phyloP scores from a whole-genome alignment of 208 protist species.

The Lotmaria passim region DNA sequence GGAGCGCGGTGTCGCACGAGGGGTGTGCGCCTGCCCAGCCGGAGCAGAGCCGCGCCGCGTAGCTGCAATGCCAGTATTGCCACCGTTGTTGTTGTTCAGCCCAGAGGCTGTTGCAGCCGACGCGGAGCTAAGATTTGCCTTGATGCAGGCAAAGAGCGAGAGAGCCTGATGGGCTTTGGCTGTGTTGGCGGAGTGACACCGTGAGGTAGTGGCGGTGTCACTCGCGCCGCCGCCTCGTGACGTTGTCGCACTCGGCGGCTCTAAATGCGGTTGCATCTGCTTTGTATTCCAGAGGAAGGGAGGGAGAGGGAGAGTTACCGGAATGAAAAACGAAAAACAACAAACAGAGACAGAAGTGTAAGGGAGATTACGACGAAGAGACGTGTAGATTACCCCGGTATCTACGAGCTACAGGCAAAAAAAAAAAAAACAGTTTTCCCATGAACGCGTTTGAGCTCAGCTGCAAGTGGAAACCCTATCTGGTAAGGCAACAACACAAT shows the following conservation, averaged over 20 bases:
- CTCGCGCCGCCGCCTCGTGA: conserved; percentile 5
- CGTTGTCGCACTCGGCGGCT: neutral
- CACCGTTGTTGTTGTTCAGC: neutral
- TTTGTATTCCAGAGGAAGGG: neutral
- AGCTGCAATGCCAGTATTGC: neutral
- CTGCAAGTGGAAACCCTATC: too few species aligned
- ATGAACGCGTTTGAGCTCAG: too few species aligned
- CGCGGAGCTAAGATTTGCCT: conserved; percentile 8
- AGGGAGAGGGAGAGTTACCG: neutral
- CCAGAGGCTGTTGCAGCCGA: neutral
- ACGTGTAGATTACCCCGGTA: too few species aligned
- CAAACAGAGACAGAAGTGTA: too few species aligned
- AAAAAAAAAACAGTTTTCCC: too few species aligned
- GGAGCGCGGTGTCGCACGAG: neutral
- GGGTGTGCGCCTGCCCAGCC: conserved; percentile 3
- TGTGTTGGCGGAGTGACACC: conserved; percentile 15
- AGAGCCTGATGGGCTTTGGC: conserved; percentile 35
- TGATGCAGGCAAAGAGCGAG: conserved; percentile 25
- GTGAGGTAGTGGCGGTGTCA: conserved; percentile 6
- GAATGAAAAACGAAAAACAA: neutral
- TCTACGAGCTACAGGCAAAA: too few species aligned
- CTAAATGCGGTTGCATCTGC: conserved; percentile 3
- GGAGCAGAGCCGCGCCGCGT: neutral
- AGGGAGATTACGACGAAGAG: too few species aligned
- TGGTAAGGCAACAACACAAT: too few species aligned